These are phyloP conservation scores for Agrostemma githago DNA, from an alignment of 148 eudicot species.

Conservation along the genomic window DNA sequence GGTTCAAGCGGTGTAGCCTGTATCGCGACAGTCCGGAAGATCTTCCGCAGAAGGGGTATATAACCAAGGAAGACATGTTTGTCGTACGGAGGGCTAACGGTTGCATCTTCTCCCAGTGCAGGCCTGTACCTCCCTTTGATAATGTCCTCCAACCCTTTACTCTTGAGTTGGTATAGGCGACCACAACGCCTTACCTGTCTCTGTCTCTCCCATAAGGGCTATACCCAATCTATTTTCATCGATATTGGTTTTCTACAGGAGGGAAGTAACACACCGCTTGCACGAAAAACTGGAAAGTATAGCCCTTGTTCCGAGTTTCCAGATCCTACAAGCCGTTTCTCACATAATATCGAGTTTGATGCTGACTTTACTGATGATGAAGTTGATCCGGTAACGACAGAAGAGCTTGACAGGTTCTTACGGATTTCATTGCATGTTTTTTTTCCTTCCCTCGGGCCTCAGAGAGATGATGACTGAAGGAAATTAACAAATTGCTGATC, in stretches of 20 bases:
- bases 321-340: slow-evolving; percentile 22
- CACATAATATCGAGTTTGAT: slow-evolving; percentile 52
- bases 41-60: too few relatives aligned
- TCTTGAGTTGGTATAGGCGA: too few relatives aligned
- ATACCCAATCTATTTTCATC: not conserved
- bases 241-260: slow-evolving; percentile 23
- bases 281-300: slow-evolving; percentile 34
- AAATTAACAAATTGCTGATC: not conserved
- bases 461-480: not conserved
- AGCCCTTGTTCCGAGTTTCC: slow-evolving; percentile 31
- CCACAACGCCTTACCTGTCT: slow-evolving; percentile 18
- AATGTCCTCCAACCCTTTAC: too few relatives aligned
- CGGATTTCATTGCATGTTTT: not conserved
- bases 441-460: not conserved
- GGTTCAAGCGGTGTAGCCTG: too few relatives aligned
- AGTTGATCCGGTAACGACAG: slow-evolving; percentile 80
- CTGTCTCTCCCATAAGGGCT: slow-evolving; percentile 2
- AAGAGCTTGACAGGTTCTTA: slow-evolving; percentile 72
- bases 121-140: too few relatives aligned
- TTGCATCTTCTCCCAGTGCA: too few relatives aligned
- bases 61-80: too few relatives aligned
- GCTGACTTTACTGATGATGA: slow-evolving; percentile 55
- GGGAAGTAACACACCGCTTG: slow-evolving; percentile 19
- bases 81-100: too few relatives aligned
- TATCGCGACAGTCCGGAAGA: too few relatives aligned